phyloP scores from a whole-genome alignment of 2,329 filamentous ascomycete species.

The Microdochium bolleyi region DNA sequence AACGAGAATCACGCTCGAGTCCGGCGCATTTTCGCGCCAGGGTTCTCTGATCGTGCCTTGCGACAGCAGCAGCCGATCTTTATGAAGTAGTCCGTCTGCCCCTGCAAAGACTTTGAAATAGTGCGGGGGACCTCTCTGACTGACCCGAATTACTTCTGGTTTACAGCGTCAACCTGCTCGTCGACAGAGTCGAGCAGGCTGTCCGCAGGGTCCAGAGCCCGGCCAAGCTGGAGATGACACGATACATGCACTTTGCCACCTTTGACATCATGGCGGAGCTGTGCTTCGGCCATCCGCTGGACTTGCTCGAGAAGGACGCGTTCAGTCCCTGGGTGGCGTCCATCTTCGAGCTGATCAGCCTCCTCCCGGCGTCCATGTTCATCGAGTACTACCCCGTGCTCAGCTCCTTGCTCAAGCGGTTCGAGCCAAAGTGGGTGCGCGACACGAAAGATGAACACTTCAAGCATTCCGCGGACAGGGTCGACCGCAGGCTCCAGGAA shows the following conservation, averaged over 20 bases:
- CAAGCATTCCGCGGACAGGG: not conserved
- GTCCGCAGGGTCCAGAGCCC: not conserved
- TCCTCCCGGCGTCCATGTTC: not conserved
- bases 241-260: slow-evolving; percentile 6
- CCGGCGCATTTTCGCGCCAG: not conserved
- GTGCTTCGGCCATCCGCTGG: not conserved
- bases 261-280: not conserved
- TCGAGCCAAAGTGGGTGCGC: not conserved
- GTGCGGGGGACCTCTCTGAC: not conserved
- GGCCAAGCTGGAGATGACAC: not conserved
- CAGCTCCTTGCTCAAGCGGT: not conserved
- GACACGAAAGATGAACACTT: not conserved
- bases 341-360: not conserved
- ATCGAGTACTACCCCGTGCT: not conserved
- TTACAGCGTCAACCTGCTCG: not conserved
- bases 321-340: slow-evolving; percentile 2
- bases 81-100: not conserved
- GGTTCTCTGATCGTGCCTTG: not conserved
- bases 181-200: not conserved
- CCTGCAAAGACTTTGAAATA: not conserved
- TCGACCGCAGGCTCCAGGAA: not conserved
- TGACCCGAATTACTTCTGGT: not conserved
- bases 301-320: not conserved
- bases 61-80: not conserved
- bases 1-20: not conserved